Conservation (phyloP, 2,329 filamentous ascomycete genomes). For the Apiospora hydei region DNA sequence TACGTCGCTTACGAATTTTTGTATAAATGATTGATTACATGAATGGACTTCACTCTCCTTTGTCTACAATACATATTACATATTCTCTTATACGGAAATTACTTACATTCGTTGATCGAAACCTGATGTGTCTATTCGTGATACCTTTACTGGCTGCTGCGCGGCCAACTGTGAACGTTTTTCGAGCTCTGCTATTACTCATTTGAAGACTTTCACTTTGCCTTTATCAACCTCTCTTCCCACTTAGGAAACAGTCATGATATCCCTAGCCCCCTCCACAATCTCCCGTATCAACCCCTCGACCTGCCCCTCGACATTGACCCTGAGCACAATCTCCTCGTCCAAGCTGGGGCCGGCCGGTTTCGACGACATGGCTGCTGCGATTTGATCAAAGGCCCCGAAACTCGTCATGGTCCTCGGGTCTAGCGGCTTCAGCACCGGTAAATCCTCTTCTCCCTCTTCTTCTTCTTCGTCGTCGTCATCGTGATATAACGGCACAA, state of each 20-base stretch:
- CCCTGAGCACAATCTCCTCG: constrained; percentile 34
- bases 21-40: constrained; percentile 4
- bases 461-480: not conserved
- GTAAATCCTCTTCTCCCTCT: constrained; percentile 35
- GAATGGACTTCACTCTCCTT: constrained; percentile 6
- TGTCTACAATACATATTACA: constrained; percentile 10
- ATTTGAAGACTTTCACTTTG: too few species aligned
- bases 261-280: constrained; percentile 31
- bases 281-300: constrained; percentile 36
- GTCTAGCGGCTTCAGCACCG: constrained; percentile 38
- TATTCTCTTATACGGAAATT: not conserved
- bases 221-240: too few species aligned
- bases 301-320: constrained; percentile 33
- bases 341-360: constrained; percentile 27
- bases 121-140: not conserved
- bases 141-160: not conserved
- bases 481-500: constrained; percentile 37
- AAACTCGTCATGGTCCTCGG: constrained; percentile 38
- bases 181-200: too few species aligned
- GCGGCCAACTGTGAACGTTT: not conserved
- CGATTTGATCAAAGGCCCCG: constrained; percentile 24
- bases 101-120: not conserved
- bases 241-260: constrained; percentile 25
- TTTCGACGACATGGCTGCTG: not conserved
- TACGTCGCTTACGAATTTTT: constrained; percentile 21